Base-by-base conservation (phyloP, 345 rosid genomes). In the Eucalyptus marginata region DNA sequence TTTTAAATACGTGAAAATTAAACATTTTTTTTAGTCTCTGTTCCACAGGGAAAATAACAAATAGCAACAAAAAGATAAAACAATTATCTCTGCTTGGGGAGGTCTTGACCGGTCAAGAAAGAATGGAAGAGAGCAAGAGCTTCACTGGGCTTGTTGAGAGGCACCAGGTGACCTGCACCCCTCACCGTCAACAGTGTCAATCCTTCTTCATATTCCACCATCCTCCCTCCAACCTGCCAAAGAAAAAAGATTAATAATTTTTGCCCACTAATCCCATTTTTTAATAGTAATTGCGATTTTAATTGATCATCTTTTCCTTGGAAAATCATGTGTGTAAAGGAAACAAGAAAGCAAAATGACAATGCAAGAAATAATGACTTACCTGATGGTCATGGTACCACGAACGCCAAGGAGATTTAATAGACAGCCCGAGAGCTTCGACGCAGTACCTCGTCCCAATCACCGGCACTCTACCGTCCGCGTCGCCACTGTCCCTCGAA, bases 101-200 rank as follows among this genome's bases (percentile, higher is more conserved):
- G 89, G 13, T 86, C 88, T 54, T 88, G 79, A 22, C 88, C 91
- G 12, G 86, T 86, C 87, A 93, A 90, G 91, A 91, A 95, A 49
- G 95, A 94, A 86, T 90, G 91, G 85, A 94, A 66, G 83, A 95
- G 92, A 7, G 93, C 83, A 46, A 95, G 95, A 87, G 96, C 93
- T 88, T 94, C 91, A 20, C 89, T 88, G 88, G 96, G 97, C 91
- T 94, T 93, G 91, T 92, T 87, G 52, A 91, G 90, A 17, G 97
- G 96, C 62, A 95, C 96, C 92, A 93, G 88, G 89, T 94, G 97
- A 54, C 97, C 96, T 3, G 97, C 96, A 58, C 96, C 95, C 88
- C 97, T 93, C 87, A 95, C 95, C 4, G 96, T 95, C 88, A 92
- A 93, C 4, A 93, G 79, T 46, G 94, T 92, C 89, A 95, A 68